These are phyloP conservation scores for Salix koriyanagi DNA, from an alignment of 345 rosid species.

Conservation along the genomic window DNA sequence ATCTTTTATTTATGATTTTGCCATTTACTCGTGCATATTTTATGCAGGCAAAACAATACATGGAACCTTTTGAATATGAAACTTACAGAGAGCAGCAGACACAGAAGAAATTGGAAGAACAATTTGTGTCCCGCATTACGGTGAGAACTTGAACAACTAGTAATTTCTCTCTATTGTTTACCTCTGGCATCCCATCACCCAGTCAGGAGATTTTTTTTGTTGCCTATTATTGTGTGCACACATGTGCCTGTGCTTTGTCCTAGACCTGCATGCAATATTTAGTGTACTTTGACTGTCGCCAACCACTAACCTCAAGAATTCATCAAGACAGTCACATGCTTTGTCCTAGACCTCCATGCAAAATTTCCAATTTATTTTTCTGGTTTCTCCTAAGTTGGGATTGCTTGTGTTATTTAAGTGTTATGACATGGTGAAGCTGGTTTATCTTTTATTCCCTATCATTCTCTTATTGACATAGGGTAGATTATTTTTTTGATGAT, in stretches of 20 bases:
- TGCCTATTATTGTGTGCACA: too few species aligned
- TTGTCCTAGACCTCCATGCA: too few species aligned
- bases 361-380: background rate
- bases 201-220: background rate
- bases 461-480: background rate
- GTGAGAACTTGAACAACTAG: conserved; percentile 35
- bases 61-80: conserved; percentile 70
- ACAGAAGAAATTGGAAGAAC: conserved; percentile 56
- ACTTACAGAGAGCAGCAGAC: conserved; percentile 55
- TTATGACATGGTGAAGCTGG: background rate
- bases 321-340: too few species aligned
- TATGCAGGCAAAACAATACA: conserved; percentile 61
- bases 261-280: too few species aligned
- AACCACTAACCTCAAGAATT: too few species aligned
- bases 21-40: background rate
- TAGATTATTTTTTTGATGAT: background rate
- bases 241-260: too few species aligned
- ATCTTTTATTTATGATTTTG: background rate
- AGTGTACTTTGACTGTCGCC: too few species aligned
- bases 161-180: background rate
- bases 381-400: background rate
- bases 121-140: conserved; percentile 60
- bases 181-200: background rate
- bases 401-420: background rate
- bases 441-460: background rate